Conservation (phyloP, 441 rosid species). For the Lepidium campestre region DNA sequence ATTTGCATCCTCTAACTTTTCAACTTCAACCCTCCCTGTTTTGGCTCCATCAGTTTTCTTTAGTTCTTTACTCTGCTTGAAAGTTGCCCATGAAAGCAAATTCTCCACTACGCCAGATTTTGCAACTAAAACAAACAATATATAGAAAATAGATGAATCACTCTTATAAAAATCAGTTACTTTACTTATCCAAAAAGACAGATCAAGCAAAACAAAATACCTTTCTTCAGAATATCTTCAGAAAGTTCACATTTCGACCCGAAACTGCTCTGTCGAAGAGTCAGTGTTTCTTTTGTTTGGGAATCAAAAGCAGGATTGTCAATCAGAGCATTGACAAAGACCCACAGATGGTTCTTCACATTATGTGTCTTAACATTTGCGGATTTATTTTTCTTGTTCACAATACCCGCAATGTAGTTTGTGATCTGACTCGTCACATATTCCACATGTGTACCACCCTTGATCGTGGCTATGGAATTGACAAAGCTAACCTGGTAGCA, state of each 20-base stretch:
- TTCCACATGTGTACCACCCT: constrained; percentile 99
- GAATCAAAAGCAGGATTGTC: constrained; percentile 99
- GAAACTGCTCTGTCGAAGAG: constrained; percentile 90
- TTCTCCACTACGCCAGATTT: constrained; percentile 82
- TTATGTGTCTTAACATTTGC: constrained; percentile 76
- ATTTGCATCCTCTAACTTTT: constrained; percentile 87
- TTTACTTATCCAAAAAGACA: not conserved
- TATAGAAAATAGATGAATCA: not conserved
- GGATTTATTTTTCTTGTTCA: constrained; percentile 81
- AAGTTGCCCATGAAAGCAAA: constrained; percentile 84
- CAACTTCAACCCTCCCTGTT: constrained; percentile 51
- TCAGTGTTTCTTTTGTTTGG: constrained; percentile 96
- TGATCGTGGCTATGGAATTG: constrained; percentile 79
- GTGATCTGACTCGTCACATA: constrained; percentile 81
- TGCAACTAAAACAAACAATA: constrained; percentile 42
- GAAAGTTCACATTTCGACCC: constrained; percentile 92
- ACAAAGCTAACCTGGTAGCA: constrained; percentile 85
- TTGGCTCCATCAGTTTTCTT: constrained; percentile 91
- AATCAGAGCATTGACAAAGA: constrained; percentile 90
- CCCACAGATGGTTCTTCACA: constrained; percentile 91
- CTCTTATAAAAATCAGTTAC: not conserved
- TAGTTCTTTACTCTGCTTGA: constrained; percentile 80
- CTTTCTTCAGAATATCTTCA: constrained; percentile 79
- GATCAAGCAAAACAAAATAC: constrained; percentile 32
- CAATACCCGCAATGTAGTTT: constrained; percentile 59